Conservation (phyloP, 768 basidiomycete genomes). For the Lactarius quietus region DNA sequence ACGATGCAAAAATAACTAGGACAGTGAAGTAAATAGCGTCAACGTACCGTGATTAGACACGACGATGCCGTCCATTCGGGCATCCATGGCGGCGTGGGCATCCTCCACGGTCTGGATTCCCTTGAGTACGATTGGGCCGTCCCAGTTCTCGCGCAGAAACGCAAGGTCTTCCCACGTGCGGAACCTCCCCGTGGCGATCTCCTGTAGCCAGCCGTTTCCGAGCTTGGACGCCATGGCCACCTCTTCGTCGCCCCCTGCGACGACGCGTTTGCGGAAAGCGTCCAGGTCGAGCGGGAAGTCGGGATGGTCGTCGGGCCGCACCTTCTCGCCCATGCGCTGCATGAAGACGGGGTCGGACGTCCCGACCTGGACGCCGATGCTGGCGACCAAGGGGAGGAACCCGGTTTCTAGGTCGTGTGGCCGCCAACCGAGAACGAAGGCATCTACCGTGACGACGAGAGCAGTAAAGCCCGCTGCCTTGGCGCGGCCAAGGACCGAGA, state of each 20-base stretch:
- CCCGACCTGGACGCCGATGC: conserved; percentile 63
- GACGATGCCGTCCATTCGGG: too few relatives aligned
- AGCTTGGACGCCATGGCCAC: conserved; percentile 41
- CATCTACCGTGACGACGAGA: conserved; percentile 78
- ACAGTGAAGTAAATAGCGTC: too few relatives aligned
- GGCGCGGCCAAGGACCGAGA: conserved; percentile 63
- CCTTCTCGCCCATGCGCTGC: conserved; percentile 48
- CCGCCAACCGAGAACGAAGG: conserved; percentile 69
- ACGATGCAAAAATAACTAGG: too few relatives aligned
- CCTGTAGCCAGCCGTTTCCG: conserved; percentile 59
- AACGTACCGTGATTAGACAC: conserved; percentile 74
- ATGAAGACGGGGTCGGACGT: conserved; percentile 78
- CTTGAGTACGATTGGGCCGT: conserved; percentile 73
- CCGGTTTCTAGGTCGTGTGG: conserved; percentile 65
- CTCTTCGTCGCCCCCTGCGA: conserved; percentile 46
- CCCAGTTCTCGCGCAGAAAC: conserved; percentile 69
- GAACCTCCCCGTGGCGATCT: conserved; percentile 59
- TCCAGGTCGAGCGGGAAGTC: conserved; percentile 63
- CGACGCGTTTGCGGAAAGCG: conserved; percentile 42
- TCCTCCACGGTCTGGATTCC: conserved; percentile 71
- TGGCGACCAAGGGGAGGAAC: conserved; percentile 65
- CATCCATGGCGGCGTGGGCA: conserved; percentile 41
- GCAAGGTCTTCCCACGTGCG: conserved; percentile 68
- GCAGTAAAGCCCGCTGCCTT: conserved; percentile 63
- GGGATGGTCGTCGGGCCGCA: conserved; percentile 38